These are phyloP conservation scores for Euphorbia lathyris DNA, from an alignment of 345 rosid species.

Conservation along the genomic window DNA sequence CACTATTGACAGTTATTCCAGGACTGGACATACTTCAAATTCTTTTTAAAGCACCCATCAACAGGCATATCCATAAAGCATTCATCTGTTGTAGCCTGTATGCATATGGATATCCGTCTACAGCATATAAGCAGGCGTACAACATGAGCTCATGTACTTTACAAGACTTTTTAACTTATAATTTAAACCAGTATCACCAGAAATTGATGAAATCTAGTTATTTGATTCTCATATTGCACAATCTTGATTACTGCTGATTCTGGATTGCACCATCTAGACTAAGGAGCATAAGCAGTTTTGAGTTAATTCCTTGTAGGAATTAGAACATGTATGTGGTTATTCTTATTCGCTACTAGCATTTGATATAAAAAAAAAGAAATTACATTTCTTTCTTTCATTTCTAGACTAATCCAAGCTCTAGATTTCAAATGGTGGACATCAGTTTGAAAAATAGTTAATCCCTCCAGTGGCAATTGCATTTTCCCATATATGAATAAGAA, in stretches of 20 bases:
- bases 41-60: neutral
- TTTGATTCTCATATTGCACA: neutral
- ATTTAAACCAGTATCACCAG: neutral
- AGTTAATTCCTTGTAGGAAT: neutral
- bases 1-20: neutral
- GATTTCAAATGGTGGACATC: neutral
- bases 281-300: neutral
- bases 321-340: no score
- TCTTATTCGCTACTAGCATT: no score
- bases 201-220: neutral
- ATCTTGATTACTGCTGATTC: neutral
- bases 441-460: neutral
- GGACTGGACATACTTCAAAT: neutral
- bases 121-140: neutral
- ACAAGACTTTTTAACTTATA: neutral
- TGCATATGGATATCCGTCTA: neutral
- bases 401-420: neutral
- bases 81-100: no score
- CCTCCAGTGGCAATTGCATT: neutral
- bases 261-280: neutral
- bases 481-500: neutral
- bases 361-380: no score
- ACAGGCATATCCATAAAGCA: neutral
- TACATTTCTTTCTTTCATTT: neutral
- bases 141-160: neutral